Base-by-base conservation (phyloP, 2,329 filamentous ascomycete species). In the Massarina eburnea region DNA sequence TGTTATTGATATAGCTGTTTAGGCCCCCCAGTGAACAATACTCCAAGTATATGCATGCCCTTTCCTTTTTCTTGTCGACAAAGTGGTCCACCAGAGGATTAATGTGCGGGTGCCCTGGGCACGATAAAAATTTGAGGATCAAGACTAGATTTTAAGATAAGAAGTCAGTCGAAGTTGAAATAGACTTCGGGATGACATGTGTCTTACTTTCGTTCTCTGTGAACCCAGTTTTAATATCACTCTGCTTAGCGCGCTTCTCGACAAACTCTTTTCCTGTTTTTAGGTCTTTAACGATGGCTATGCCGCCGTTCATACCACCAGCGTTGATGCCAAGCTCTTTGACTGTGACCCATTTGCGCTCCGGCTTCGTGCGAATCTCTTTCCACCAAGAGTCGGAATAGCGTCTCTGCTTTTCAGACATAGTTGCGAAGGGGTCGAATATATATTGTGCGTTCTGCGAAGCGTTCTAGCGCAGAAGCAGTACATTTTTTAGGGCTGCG, bases 41-140 rank as follows among this genome's bases (percentile, higher is more conserved):
- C 22, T 46, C 32, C 9, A 49, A 24, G 26, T 43, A 43, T 17
- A 49, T 45, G 15, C 47, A 41, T 14, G 30, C 22, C 21, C 22
- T 33, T 9, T 38, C 22, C 8, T 7, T n/a, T 8, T 14, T 36
- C 18, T 9, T 36, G 34, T 45, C 39, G 8, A 49, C 39, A 33
- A 33, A 49, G 29, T 49, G 40, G 32, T 49, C 46, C 2, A 49
- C 46, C 37, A 49, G 42, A 2, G 17, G 17, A 5, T 33, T 49
- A 18, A 45, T 49, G 19, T 49, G 32, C 5, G 34, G 38, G 15
- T 49, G 46, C 2, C 26, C 32, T 4, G 39, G 44, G 2, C n/a
- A 8, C 2, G 42, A 45, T 3, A 49, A 33, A 9, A 39, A 40
- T 14, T 42, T 41, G 4, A 49, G 35, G 14, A 45, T 39, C 21